Base-by-base conservation (phyloP, 2,329 filamentous ascomycete genomes). In the Amylocarpus encephaloides region DNA sequence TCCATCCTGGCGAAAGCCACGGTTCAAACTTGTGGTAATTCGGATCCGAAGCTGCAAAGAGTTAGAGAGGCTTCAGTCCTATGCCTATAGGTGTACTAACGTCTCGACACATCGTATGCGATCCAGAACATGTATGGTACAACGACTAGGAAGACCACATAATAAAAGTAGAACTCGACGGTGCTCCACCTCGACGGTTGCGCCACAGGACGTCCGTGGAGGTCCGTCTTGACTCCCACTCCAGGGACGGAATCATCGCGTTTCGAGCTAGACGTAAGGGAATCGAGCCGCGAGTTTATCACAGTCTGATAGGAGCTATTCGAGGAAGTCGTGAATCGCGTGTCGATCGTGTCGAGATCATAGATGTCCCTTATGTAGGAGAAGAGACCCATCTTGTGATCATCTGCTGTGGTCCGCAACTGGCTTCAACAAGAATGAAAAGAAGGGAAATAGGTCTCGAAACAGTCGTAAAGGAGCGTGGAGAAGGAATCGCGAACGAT, bases 111-210 rank as follows among this genome's bases (percentile, higher is more conserved):
- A 70, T 88, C 80, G 59, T 90, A 87, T 9, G 86, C 84, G n/a
- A 85, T 76, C 74, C 89, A 95, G 70, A 95, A 89, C 91, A 98
- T 98, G 62, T 83, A 78, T 7, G 89, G 88, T 22, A 97, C 75
- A 49, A 74, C 75, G 5, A 79, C 65, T 29, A 76, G 54, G 60
- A 96, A 79, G 58, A 88, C 70, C 16, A 85, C 43, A 59, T 83
- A 86, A 72, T 98, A 97, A 48, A 90, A 60, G 66, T 81, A 85
- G 71, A 93, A 97, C 70, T 98, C 93, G 2, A 78, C 77, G 0
- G 90, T 94, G 19, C 77, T 80, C 92, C 92, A 98, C 82, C 79
- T 85, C 39, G 91, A 78, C 33, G 82, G 79, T 54, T 78, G 74
- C 49, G 68, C 71, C 67, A 67, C 73, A 73, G 59, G 71, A 68